A percentile compares a stretch with the other conserved stretches of the same genome.
phyloP scores from a whole-genome alignment of 768 basidiomycete genomes.

The Trametes gibbosa region DNA sequence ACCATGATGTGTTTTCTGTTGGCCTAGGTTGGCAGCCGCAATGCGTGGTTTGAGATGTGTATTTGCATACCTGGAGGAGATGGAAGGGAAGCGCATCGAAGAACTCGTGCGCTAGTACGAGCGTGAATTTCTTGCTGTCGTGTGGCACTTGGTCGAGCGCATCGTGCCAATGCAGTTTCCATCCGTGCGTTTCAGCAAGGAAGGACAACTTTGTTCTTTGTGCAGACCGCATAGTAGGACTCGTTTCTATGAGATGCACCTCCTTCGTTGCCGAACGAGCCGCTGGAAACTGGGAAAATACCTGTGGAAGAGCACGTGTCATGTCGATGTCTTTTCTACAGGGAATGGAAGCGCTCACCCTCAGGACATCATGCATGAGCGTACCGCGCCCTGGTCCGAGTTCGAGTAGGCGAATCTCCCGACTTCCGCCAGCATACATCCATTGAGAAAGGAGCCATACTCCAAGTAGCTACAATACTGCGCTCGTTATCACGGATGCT shows the following conservation, averaged over 20 bases:
- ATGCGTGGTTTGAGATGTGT: not conserved
- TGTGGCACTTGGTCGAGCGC: slow-evolving; percentile 63
- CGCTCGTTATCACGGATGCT: slow-evolving; percentile 39
- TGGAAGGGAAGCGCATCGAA: slow-evolving; percentile 96
- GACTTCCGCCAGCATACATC: slow-evolving; percentile 47
- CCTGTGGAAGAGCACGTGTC: slow-evolving; percentile 33
- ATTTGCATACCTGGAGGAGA: slow-evolving; percentile 65
- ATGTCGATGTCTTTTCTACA: not conserved
- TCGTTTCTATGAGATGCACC: slow-evolving; percentile 83
- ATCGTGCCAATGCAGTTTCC: slow-evolving; percentile 67
- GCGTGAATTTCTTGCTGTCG: slow-evolving; percentile 58
- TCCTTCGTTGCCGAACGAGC: slow-evolving; percentile 35
- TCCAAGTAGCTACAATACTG: slow-evolving; percentile 64
- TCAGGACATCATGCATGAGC: slow-evolving; percentile 82
- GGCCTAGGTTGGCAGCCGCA: not conserved
- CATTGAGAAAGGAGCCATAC: slow-evolving; percentile 86
- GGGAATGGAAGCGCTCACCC: slow-evolving; percentile 47
- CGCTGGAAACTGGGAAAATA: slow-evolving; percentile 47
- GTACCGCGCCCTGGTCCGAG: slow-evolving; percentile 95
- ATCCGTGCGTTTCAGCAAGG: slow-evolving; percentile 29
- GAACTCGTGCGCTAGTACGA: slow-evolving; percentile 94
- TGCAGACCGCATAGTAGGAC: slow-evolving; percentile 57
- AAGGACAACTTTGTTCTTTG: slow-evolving; percentile 54
- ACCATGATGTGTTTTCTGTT: slow-evolving; percentile 70
- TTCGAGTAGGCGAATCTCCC: slow-evolving; percentile 72